Conservation (phyloP, 2,329 filamentous ascomycete species). For the Aspergillus ibericus region DNA sequence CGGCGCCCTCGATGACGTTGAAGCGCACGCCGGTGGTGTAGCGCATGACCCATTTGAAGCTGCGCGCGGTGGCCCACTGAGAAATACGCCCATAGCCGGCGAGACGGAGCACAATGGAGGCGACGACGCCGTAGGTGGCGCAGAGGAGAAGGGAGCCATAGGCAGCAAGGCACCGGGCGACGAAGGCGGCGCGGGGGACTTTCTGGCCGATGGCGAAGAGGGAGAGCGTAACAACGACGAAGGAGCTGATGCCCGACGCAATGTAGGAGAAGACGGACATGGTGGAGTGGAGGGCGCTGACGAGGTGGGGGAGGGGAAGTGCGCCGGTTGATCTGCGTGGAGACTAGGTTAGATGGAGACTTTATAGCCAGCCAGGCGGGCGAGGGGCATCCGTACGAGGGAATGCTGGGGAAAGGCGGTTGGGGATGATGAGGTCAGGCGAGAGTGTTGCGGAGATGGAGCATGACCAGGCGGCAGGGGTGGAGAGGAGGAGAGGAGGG, state of each 20-base stretch:
- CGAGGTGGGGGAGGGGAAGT: neutral
- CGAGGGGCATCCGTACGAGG: slow-evolving; percentile 1
- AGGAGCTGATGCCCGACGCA: slow-evolving; percentile 62
- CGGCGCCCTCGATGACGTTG: slow-evolving; percentile 64
- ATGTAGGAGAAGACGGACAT: slow-evolving; percentile 65
- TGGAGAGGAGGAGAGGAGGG: neutral
- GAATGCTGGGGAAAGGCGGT: slow-evolving; percentile 5
- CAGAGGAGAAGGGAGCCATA: slow-evolving; percentile 48
- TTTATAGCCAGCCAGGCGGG: neutral
- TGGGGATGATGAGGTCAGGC: slow-evolving; percentile 18
- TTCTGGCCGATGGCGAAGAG: slow-evolving; percentile 46
- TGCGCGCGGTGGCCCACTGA: slow-evolving; percentile 80
- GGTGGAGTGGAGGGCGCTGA: slow-evolving; percentile 19
- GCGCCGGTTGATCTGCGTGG: neutral
- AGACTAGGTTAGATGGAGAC: neutral
- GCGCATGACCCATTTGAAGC: slow-evolving; percentile 78
- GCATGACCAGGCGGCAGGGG: slow-evolving; percentile 16
- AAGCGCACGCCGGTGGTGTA: slow-evolving; percentile 76
- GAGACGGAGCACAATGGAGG: slow-evolving; percentile 69
- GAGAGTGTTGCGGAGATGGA: slow-evolving; percentile 9
- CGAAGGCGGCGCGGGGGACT: slow-evolving; percentile 46
- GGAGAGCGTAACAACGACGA: slow-evolving; percentile 59
- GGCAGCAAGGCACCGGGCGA: slow-evolving; percentile 48
- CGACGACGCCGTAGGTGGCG: slow-evolving; percentile 73
- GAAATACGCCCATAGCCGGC: slow-evolving; percentile 71